Base-by-base conservation (phyloP, 495 filamentous ascomycete genomes). In the Annulohypoxylon bovei region DNA sequence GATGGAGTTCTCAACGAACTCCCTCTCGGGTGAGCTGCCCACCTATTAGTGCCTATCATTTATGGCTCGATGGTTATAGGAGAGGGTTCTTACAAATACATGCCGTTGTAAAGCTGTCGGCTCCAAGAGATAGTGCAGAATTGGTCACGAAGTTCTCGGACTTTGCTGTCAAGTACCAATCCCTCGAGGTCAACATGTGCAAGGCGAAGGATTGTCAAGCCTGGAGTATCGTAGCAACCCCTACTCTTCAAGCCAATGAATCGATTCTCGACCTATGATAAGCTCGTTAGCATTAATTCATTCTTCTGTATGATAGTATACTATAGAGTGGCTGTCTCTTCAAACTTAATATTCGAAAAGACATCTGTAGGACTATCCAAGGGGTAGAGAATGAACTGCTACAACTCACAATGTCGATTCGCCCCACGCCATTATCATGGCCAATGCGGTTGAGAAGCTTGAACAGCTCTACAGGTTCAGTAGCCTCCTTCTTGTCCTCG, bases 151-250 rank as follows among this genome's bases (percentile, higher is more conserved):
- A 97, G 85, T 68, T 88, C 83, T 55, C 94, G 91, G 64, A 98
- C 91, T 79, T 93, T 88, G 79, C 89, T 82, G 80, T 98, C 95
- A 77, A 98, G 82, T 25, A 91, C 89, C 39, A 97, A 87, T 76
- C 92, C 93, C 84, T 97, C 92, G 64, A 94, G 83, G 73, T 96
- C 92, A 33, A 93, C 75, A 81, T 95, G 93, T 42, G 92, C 93
- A 59, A 88, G 81, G 54, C 93, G 89, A 54, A 92, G 84, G 80
- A 88, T 88, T 55, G 92, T 94, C 46, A 93, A 80, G 70, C 85
- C 84, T 4, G 84, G 84, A 54, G 93, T 90, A 77, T 97, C 94
- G 84, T 97, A 97, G 87, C 94, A 97, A 72, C 94, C 94, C 74
- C 93, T 88, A 77, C 86, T 90, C 87, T 97, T 96, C 33, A 76